Conservation (phyloP, 139 green algal genomes). For the Coccomyxa sp. region DNA sequence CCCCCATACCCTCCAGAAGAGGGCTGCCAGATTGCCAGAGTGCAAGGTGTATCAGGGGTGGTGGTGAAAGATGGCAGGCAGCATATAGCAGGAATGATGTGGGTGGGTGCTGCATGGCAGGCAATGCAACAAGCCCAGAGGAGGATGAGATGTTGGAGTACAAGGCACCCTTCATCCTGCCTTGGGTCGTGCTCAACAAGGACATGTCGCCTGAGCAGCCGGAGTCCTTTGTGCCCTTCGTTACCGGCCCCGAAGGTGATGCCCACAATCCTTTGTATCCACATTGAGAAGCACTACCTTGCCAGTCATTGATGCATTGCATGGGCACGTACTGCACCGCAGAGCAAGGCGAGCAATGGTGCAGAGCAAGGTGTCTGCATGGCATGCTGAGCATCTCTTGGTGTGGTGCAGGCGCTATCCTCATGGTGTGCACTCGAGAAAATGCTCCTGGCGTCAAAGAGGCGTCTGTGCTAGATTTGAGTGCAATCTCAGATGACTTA, state of each 20-base stretch:
- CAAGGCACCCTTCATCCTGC: slow-evolving; percentile 4
- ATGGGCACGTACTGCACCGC: not conserved
- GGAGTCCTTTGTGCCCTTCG: not conserved
- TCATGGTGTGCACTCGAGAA: not conserved
- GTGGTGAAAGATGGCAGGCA: too few species aligned
- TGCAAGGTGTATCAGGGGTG: too few species aligned
- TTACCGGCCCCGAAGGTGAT: not conserved
- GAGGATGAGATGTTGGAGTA: not conserved
- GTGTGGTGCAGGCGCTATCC: not conserved
- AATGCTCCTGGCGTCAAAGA: not conserved
- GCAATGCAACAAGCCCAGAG: not conserved
- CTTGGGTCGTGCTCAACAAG: not conserved
- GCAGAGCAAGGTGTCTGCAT: not conserved
- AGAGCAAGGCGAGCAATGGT: not conserved
- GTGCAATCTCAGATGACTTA: not conserved
- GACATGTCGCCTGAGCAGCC: not conserved
- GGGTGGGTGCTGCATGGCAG: not conserved
- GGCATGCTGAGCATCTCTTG: not conserved
- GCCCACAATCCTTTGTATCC: not conserved
- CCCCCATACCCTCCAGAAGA: too few species aligned
- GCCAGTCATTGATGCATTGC: not conserved
- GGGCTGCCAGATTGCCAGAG: too few species aligned
- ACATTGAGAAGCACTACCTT: not conserved
- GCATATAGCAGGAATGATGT: too few species aligned
- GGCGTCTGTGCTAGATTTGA: not conserved